A percentile compares a stretch with the other conserved stretches of the same genome.
These are phyloP conservation scores for Aspergillus ochraceus DNA, from an alignment of 2,329 filamentous ascomycete genomes.

Conservation along the genomic window DNA sequence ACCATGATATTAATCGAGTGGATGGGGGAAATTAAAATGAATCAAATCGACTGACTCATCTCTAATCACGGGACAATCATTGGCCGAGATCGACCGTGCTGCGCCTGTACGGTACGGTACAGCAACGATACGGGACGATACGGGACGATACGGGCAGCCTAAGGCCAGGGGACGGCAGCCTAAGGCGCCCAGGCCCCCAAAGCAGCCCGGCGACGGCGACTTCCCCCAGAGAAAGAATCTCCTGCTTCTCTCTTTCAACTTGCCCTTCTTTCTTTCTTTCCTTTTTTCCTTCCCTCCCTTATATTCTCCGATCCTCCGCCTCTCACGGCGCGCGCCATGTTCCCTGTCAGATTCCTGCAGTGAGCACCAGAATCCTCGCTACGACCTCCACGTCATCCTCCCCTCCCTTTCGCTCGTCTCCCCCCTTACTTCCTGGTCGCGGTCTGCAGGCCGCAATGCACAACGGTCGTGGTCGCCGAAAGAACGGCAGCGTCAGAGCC, in stretches of 20 bases:
- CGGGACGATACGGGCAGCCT: no score
- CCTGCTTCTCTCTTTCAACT: neutral
- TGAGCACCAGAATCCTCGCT: neutral
- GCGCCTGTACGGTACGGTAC: no score
- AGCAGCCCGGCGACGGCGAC: neutral
- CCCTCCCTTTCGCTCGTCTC: constrained; percentile 13
- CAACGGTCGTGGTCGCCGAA: constrained; percentile 25
- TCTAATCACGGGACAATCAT: no score
- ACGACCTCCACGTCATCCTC: neutral
- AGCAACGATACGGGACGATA: no score
- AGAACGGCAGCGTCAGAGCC: constrained; percentile 31
- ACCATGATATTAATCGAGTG: no score
- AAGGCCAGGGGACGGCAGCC: no score
- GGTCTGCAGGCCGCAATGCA: constrained; percentile 14
- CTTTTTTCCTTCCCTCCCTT: no score
- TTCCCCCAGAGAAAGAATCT: neutral
- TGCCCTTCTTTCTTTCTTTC: neutral
- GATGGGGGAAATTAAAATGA: no score
- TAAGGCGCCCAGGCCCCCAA: neutral
- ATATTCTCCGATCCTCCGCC: neutral
- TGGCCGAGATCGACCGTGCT: no score
- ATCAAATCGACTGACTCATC: no score
- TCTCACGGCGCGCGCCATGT: neutral
- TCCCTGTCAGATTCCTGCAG: neutral
- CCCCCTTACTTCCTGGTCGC: constrained; percentile 14